Percentiles rank a stretch among this genome's conserved stretches.
Evolutionary conservation across 345 rosid genomes (phyloP).

Genomic region (Abelmoschus esculentus): DNA sequence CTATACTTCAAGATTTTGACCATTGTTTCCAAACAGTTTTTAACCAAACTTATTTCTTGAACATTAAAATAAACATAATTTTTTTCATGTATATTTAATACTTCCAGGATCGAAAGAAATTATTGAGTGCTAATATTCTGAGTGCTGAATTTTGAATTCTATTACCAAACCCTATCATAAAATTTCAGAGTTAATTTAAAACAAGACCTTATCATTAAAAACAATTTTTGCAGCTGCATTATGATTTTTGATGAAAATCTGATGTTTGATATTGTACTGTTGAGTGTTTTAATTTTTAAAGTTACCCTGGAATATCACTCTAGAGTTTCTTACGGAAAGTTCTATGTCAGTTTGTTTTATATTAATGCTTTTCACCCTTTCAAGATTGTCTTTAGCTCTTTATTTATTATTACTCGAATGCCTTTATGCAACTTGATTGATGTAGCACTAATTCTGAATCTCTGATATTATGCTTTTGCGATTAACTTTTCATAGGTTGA

Average conservation of each 20-base stretch:
- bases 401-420: not conserved
- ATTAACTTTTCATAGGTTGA: conserved; percentile 45
- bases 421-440: not conserved
- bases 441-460: not conserved
- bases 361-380: not conserved
- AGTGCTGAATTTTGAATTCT: not conserved
- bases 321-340: not conserved
- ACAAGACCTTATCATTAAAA: not conserved
- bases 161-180: not conserved
- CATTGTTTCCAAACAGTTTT: not conserved
- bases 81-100: not conserved
- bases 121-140: not conserved
- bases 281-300: not conserved
- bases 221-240: not conserved
- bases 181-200: not conserved
- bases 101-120: not conserved
- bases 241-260: not conserved
- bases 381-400: not conserved
- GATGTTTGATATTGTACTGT: not conserved
- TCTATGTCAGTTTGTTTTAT: not conserved
- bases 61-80: not conserved
- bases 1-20: not conserved
- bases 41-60: not conserved
- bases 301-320: not conserved
- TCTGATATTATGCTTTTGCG: not conserved